Conservation (phyloP, 805 yeast species). For the Ogataea glucozyma region DNA sequence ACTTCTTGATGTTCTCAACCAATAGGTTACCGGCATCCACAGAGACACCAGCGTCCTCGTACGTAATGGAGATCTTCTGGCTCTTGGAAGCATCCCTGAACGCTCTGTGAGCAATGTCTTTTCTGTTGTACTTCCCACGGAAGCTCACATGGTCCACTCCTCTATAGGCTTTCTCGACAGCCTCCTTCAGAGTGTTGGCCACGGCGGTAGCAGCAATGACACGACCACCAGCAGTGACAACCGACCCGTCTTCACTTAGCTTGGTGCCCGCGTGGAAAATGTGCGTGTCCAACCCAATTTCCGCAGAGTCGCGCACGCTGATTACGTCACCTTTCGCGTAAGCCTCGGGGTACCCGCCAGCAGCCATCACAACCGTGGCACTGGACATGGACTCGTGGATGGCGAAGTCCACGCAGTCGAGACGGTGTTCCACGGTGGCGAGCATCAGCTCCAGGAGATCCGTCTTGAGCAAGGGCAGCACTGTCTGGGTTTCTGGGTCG, state of each 20-base stretch:
- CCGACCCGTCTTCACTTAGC: constrained; percentile 49
- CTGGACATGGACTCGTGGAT: constrained; percentile 61
- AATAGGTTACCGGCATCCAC: constrained; percentile 92
- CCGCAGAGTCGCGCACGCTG: constrained; percentile 47
- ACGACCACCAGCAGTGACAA: constrained; percentile 92
- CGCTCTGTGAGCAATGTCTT: constrained; percentile 95
- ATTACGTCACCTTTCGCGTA: constrained; percentile 88
- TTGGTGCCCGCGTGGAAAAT: constrained; percentile 98
- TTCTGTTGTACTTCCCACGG: constrained; percentile 77
- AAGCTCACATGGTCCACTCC: constrained; percentile 81
- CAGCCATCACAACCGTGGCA: constrained; percentile 93
- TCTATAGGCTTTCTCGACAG: constrained; percentile 81
- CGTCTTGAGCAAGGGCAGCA: constrained; percentile 83
- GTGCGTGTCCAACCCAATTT: constrained; percentile 60
- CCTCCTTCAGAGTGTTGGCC: constrained; percentile 70
- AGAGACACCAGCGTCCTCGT: constrained; percentile 95
- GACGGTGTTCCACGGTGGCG: constrained; percentile 92
- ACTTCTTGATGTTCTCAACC: constrained; percentile 85
- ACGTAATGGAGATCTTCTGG: constrained; percentile 62
- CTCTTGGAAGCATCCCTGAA: constrained; percentile 54
- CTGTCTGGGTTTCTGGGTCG: constrained; percentile 98
- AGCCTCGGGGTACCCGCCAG: constrained; percentile 93
- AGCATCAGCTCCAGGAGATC: constrained; percentile 90
- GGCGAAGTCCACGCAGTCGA: constrained; percentile 72
- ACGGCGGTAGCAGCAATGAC: constrained; percentile 93